These are phyloP conservation scores for Fraxinus dipetala DNA, from an alignment of 305 asterid species.

Conservation along the genomic window DNA sequence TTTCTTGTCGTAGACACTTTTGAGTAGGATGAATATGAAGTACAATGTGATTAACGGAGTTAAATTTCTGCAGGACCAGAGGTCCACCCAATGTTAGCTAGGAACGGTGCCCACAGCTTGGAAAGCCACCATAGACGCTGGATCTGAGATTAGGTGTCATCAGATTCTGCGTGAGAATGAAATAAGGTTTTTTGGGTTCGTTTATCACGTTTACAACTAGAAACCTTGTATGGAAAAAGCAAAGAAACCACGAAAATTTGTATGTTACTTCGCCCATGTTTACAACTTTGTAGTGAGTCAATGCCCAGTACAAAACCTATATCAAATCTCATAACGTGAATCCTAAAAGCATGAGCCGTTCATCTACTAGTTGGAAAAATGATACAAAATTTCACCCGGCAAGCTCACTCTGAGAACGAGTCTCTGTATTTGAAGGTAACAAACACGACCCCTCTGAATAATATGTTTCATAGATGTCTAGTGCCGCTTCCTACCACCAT, in stretches of 20 bases:
- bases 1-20: background rate
- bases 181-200: background rate
- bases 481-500: constrained; percentile 54
- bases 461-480: constrained; percentile 11
- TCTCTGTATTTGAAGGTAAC: background rate
- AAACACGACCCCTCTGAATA: background rate
- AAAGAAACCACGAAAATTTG: background rate
- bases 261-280: background rate
- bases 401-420: background rate
- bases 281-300: background rate
- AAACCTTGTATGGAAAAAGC: background rate
- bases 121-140: constrained; percentile 52
- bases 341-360: background rate
- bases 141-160: constrained; percentile 33
- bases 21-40: background rate
- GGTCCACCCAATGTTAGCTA: constrained; percentile 61
- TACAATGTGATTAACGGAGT: background rate
- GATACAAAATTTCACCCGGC: background rate
- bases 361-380: background rate
- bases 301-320: background rate
- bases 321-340: background rate
- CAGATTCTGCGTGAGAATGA: background rate
- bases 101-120: constrained; percentile 70
- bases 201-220: background rate
- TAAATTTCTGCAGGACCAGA: constrained; percentile 49